phyloP scores from a whole-genome alignment of 2,329 filamentous ascomycete species.

The Endothia cerciana region DNA sequence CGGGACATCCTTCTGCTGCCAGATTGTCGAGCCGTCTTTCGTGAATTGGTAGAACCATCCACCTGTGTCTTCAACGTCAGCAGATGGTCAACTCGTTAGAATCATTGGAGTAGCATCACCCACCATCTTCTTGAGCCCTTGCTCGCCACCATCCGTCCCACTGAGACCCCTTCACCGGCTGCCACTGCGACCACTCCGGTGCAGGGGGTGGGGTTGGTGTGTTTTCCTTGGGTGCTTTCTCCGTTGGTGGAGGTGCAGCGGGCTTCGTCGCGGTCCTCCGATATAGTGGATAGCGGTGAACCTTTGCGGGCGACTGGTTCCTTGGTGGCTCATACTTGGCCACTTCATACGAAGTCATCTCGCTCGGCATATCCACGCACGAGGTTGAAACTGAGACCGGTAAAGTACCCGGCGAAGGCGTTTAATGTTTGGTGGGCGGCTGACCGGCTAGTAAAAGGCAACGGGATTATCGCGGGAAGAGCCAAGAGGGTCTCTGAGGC shows the following conservation, averaged over 20 bases:
- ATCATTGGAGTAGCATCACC: neutral
- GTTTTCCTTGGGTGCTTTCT: slow-evolving; percentile 12
- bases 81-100: neutral
- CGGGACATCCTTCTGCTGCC: slow-evolving; percentile 18
- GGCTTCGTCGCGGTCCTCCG: neutral
- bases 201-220: neutral
- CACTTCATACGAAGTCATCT: slow-evolving; percentile 23
- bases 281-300: slow-evolving; percentile 6
- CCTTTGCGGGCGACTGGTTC: slow-evolving; percentile 3
- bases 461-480: neutral
- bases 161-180: slow-evolving; percentile 3
- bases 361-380: neutral
- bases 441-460: neutral
- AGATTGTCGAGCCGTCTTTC: slow-evolving; percentile 23
- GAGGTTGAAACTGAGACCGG: neutral
- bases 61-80: slow-evolving; percentile 15
- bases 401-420: neutral
- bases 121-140: slow-evolving; percentile 13
- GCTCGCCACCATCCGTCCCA: slow-evolving; percentile 29
- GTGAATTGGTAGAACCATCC: slow-evolving; percentile 26
- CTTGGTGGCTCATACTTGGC: slow-evolving; percentile 13
- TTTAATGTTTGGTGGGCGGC: neutral
- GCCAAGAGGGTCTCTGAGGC: neutral
- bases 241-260: slow-evolving; percentile 1
- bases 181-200: slow-evolving; percentile 25